Base-by-base conservation (phyloP, 805 yeast genomes). In the Zygoascus biomembranicola region DNA sequence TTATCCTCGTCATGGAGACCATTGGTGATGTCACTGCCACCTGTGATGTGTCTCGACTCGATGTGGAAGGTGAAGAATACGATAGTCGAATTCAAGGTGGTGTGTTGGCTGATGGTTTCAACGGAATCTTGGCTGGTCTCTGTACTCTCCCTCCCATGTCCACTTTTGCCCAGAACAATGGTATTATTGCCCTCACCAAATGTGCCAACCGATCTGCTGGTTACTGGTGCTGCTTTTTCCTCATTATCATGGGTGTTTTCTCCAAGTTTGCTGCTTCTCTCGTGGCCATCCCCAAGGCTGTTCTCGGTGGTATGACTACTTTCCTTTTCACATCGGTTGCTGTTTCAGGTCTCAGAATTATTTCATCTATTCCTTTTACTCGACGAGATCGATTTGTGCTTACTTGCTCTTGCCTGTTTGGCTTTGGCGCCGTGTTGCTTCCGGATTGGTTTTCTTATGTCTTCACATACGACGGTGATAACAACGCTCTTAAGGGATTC, bases 21-120 rank as follows among this genome's bases (percentile, higher is more conserved):
- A 88, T 90, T 65, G 97, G 97, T 68, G 97, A 90, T 69, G 85
- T 90, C 65, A 88, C 96, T 32, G 97, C 97, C 37, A 87, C 96
- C 44, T 85, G 88, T 54, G 97, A 90, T 69, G 97, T 90, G 19
- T 87, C 96, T 8, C 76, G 95, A 61, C 73, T 85, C 57, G 89
- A 85, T 57, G 90, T 88, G 54, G 90, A 85, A 65, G 97, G 97
- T 58, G 82, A 79, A 46, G 62, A 77, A 18, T 90, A 85, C 67
- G 96, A 90, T 61, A 80, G 90, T 16, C 76, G 97, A 69, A 77
- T 90, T 59, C 97, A 90, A 73, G 97, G 97, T 63, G 97, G 96
- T 70, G 79, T 90, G 47, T 75, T 90, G 37, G 94, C 95, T 18
- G 96, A 90, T 69, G 97, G 96, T 47, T 62, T 87, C 60, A 85